A percentile compares a stretch with the other conserved stretches of the same genome.
Evolutionary conservation across 2,329 filamentous ascomycete species (phyloP).

Genomic region (Juglanconis sp.): DNA sequence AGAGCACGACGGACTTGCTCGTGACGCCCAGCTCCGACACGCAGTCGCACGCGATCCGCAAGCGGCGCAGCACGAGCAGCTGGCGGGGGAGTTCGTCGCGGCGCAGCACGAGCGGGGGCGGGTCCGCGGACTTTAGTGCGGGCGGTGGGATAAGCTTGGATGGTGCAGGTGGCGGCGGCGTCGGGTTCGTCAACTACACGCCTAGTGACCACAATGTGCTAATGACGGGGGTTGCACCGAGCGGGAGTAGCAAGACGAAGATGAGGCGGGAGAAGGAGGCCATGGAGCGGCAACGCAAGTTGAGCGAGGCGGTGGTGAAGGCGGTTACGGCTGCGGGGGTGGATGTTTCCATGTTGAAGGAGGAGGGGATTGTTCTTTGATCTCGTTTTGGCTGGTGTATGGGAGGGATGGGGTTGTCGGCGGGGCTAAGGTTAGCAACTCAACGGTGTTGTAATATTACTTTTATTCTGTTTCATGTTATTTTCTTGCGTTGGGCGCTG

Average conservation of each 20-base stretch:
- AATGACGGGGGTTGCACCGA: constrained; percentile 86
- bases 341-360: constrained; percentile 53
- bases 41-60: constrained; percentile 19
- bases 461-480: too few species aligned
- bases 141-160: constrained; percentile 21
- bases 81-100: constrained; percentile 2
- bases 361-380: constrained; percentile 47
- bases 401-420: background rate
- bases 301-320: constrained; percentile 66
- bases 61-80: constrained; percentile 25
- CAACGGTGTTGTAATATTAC: too few species aligned
- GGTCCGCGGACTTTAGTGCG: constrained; percentile 20
- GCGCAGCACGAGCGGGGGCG: constrained; percentile 2
- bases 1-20: constrained; percentile 14
- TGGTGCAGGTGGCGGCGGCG: constrained; percentile 28
- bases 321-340: constrained; percentile 70
- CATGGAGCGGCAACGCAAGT: constrained; percentile 65
- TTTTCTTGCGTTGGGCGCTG: too few species aligned
- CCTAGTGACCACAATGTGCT: constrained; percentile 74
- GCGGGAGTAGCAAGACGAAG: constrained; percentile 90
- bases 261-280: constrained; percentile 90
- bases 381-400: background rate
- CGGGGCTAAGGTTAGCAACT: background rate
- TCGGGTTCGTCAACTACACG: constrained; percentile 87
- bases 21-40: constrained; percentile 6